phyloP scores from a whole-genome alignment of 2,329 filamentous ascomycete species.

The Conoideocrella luteorostrata region DNA sequence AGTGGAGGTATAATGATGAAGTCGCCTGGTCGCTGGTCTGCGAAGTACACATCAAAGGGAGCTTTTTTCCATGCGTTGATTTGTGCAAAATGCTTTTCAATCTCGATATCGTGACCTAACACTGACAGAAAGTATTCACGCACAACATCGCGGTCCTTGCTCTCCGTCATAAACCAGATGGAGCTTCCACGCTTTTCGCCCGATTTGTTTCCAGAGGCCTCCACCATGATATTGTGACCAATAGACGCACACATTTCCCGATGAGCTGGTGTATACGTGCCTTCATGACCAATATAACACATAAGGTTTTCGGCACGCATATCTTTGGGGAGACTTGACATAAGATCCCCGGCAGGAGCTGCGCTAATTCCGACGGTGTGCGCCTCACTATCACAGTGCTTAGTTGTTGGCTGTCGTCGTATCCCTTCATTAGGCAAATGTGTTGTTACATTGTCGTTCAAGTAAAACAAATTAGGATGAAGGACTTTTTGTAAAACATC shows the following conservation, averaged over 20 bases:
- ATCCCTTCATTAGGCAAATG: slow-evolving; percentile 10
- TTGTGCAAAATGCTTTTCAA: slow-evolving; percentile 95
- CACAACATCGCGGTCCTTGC: slow-evolving; percentile 82
- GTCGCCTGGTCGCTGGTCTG: slow-evolving; percentile 85
- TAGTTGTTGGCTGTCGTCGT: slow-evolving; percentile 18
- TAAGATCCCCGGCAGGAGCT: slow-evolving; percentile 78
- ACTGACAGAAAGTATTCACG: slow-evolving; percentile 91
- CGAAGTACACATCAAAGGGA: slow-evolving; percentile 85
- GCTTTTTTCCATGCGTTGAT: slow-evolving; percentile 93
- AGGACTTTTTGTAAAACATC: slow-evolving; percentile 71
- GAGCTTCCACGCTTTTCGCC: slow-evolving; percentile 82
- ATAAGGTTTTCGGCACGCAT: slow-evolving; percentile 96
- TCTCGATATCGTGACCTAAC: slow-evolving; percentile 91
- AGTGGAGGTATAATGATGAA: slow-evolving; percentile 90
- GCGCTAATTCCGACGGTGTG: slow-evolving; percentile 49
- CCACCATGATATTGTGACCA: slow-evolving; percentile 98
- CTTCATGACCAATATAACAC: slow-evolving; percentile 97
- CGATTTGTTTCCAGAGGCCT: slow-evolving; percentile 66
- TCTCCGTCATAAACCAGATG: slow-evolving; percentile 98
- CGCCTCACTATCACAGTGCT: slow-evolving; percentile 26
- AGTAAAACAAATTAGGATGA: slow-evolving; percentile 77
- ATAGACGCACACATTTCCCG: slow-evolving; percentile 96
- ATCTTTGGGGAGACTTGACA: slow-evolving; percentile 79
- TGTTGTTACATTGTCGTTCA: slow-evolving; percentile 68
- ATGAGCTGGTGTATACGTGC: slow-evolving; percentile 91